A percentile compares a stretch with the other conserved stretches of the same genome.
Conservation (phyloP, 2,329 filamentous ascomycete genomes). For the Neofusicoccum cordaticola region DNA sequence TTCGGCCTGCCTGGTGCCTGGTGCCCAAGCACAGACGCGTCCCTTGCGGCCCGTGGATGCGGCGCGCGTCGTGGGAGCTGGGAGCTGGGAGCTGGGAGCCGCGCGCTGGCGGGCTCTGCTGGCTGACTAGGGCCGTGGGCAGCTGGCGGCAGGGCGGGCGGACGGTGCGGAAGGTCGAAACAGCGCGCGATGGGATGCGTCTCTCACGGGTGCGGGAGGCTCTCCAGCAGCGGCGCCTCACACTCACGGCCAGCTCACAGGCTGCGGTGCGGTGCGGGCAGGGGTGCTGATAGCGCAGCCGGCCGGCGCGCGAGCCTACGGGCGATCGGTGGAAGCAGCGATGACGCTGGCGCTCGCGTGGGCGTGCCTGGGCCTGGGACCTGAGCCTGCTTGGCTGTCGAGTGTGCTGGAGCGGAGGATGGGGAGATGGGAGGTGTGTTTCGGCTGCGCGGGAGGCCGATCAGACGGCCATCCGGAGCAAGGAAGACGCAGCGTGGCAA, state of each 20-base stretch:
- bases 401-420: background rate
- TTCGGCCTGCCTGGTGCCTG: background rate
- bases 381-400: conserved; percentile 3
- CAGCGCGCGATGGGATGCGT: conserved; percentile 7
- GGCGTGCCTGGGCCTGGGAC: conserved; percentile 2
- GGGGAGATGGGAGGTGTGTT: conserved; percentile 5
- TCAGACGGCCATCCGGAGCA: conserved; percentile 4
- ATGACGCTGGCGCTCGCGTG: conserved; percentile 10
- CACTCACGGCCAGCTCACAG: conserved; percentile 2
- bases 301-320: conserved; percentile 6
- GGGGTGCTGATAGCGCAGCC: conserved; percentile 10
- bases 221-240: background rate
- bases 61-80: background rate
- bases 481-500: conserved; percentile 3
- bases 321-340: conserved; percentile 6
- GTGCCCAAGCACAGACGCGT: conserved; percentile 17
- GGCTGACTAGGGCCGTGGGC: background rate
- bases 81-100: background rate
- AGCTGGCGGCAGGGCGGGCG: conserved; percentile 2
- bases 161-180: conserved; percentile 10
- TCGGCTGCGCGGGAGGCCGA: conserved; percentile 12
- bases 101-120: background rate
- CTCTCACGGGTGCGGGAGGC: background rate
- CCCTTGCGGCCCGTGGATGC: conserved; percentile 15
- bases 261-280: conserved; percentile 4